These are phyloP conservation scores for Penicillium pulvis DNA, from an alignment of 495 filamentous ascomycete genomes.

Conservation along the genomic window DNA sequence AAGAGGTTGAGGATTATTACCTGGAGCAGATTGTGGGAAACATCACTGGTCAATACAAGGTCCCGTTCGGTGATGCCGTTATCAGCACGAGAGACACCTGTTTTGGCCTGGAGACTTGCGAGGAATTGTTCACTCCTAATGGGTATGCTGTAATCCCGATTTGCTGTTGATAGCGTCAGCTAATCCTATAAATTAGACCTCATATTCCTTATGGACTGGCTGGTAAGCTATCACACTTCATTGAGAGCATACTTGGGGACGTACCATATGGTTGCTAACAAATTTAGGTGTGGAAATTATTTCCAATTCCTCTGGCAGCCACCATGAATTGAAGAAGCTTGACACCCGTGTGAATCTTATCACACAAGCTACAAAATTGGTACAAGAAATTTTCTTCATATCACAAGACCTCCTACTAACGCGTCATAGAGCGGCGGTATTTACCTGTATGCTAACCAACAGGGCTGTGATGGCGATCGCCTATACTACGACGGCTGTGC, in stretches of 20 bases:
- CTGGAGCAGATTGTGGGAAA: conserved; percentile 65
- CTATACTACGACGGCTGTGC: conserved; percentile 73
- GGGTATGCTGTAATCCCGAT: conserved; percentile 32
- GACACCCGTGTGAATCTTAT: conserved; percentile 74
- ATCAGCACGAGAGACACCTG: conserved; percentile 72
- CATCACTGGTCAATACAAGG: conserved; percentile 61
- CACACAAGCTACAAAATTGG: conserved; percentile 69
- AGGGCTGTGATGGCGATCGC: conserved; percentile 72
- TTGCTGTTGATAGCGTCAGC: not conserved
- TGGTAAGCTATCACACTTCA: conserved; percentile 20
- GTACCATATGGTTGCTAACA: not conserved
- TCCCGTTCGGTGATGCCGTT: conserved; percentile 76
- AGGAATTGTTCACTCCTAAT: conserved; percentile 76
- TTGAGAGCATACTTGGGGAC: no score
- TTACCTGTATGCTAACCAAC: conserved; percentile 75
- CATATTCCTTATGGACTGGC: conserved; percentile 41
- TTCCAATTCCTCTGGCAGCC: conserved; percentile 73
- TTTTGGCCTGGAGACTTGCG: conserved; percentile 74
- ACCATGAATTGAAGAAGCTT: conserved; percentile 76
- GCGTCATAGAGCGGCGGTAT: conserved; percentile 62
- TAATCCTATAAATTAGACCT: conserved; percentile 18
- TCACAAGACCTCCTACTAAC: conserved; percentile 2
- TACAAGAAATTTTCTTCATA: conserved; percentile 9
- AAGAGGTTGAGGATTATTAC: conserved; percentile 70
- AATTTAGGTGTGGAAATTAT: conserved; percentile 67